Percentiles rank a stretch among this genome's conserved stretches.
Conservation (phyloP, 2,329 filamentous ascomycete genomes). For the Ascochyta fabae region DNA sequence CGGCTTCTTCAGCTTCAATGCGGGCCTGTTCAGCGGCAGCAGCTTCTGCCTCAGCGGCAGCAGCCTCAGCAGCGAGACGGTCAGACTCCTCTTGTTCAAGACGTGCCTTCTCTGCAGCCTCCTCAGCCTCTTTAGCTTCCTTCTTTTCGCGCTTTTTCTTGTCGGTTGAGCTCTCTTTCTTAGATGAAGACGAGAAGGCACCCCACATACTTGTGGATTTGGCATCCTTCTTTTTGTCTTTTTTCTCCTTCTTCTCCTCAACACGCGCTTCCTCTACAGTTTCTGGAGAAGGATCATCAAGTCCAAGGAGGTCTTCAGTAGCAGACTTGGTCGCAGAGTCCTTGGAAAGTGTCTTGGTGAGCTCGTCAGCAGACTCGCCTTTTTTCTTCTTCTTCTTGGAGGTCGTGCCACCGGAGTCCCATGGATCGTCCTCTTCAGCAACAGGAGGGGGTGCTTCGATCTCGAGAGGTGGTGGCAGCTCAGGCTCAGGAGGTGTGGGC, state of each 20-base stretch:
- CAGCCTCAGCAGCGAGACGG: slow-evolving; percentile 46
- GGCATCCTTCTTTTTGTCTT: slow-evolving; percentile 36
- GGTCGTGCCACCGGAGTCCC: slow-evolving; percentile 28
- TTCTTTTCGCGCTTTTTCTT: slow-evolving; percentile 44
- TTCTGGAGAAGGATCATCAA: slow-evolving; percentile 37
- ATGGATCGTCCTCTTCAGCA: slow-evolving; percentile 49
- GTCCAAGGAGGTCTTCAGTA: slow-evolving; percentile 43
- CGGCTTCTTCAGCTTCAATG: slow-evolving; percentile 20
- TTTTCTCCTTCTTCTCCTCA: slow-evolving; percentile 39
- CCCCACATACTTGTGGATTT: slow-evolving; percentile 33
- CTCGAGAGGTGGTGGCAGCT: slow-evolving; percentile 58
- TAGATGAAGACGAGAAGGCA: slow-evolving; percentile 19
- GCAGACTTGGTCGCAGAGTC: slow-evolving; percentile 42
- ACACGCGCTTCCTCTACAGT: slow-evolving; percentile 17
- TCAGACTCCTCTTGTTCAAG: slow-evolving; percentile 48
- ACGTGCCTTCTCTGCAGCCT: slow-evolving; percentile 36
- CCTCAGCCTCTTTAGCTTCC: slow-evolving; percentile 41
- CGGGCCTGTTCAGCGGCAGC: slow-evolving; percentile 25
- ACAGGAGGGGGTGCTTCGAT: slow-evolving; percentile 52
- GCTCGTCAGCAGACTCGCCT: slow-evolving; percentile 35
- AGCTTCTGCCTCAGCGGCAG: slow-evolving; percentile 39
- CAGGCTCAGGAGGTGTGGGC: slow-evolving; percentile 53
- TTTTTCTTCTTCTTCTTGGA: slow-evolving; percentile 48
- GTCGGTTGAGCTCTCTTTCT: slow-evolving; percentile 47
- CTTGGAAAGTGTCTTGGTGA: slow-evolving; percentile 39